Base-by-base conservation (phyloP, 192 early-diverging fungal genomes). In the Glomus cerebriforme region DNA sequence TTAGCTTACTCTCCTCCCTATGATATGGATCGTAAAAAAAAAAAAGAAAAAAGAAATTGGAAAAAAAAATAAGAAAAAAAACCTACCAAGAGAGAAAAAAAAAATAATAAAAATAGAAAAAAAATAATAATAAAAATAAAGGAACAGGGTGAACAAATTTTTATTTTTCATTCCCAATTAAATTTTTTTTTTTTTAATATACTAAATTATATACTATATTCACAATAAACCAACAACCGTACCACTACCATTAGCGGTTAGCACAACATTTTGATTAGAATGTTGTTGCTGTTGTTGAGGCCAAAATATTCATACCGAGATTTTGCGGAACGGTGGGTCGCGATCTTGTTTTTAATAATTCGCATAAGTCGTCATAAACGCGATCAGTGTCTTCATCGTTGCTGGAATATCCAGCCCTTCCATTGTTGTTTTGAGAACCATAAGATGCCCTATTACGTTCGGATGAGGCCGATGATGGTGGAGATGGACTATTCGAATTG, bases 321-420 rank as follows among this genome's bases (percentile, higher is more conserved):
- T 45, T 66, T 32, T 64, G 43, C 7, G 62, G 76, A 17, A 77
- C n/a, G 15, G 62, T 26, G 19, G 77, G 77, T 9, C 67, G 47
- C 35, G 58, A 69, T 69, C 77, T 37, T 2, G 77, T 78, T 35
- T 60, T 67, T 6, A 78, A 60, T 29, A 78, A 58, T 69, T 78
- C 77, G 27, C 77, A 78, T 26, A 78, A 34, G 35, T 78, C 77
- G 59, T 78, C 77, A 17, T 39, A 62, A 0, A 78, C 77, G 19
- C 77, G 26, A 35, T 78, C 77, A 32, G 65, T 54, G 59, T 78
- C 77, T 27, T 69, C 77, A 15, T 78, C 77, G 27, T 68, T 67
- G 31, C 27, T 59, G 5, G 63, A 59, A 15, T 54, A 60, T 54
- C 66, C 66, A 5, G 32, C 31, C 19, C 69, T 47, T 7, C 69